Base-by-base conservation (phyloP, 163 green algal genomes). In the Scenedesmus sp. region DNA sequence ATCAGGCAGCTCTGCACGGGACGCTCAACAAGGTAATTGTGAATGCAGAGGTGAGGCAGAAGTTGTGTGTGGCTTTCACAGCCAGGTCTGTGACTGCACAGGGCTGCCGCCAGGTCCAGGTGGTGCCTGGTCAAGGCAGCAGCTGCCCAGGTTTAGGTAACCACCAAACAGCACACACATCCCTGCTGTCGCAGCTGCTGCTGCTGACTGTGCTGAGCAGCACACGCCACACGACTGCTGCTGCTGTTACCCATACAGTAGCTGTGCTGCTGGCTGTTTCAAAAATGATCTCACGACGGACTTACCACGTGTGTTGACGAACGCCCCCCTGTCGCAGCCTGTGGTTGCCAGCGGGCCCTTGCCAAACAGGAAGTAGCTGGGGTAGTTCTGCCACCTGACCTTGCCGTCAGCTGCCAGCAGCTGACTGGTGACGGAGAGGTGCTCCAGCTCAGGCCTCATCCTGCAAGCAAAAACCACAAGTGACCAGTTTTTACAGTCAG, bases 301-400 rank as follows among this genome's bases (percentile, higher is more conserved):
- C 85, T 49, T 89, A 96, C 94, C 94, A 3, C 81, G 87, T 16
- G 96, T 98, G 89, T 91, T 94, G 79, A 98, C 70, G 83, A 99
- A 98, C 6, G 95, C 97, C 85, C 97, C 97, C 68, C 96, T 95
- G 93, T 99, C 97, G 91, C 97, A 99, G 35, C 94, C 97, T 1
- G 97, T 98, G 49, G 96, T 97, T 51, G 97, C 95, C 26, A 99
- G 93, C 1, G 96, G 96, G 10, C 97, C 97, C 46, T 95, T 90
- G 22, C 90, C 61, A 40, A 99, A 92, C 46, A 97, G 80, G 90
- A 97, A 98, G 56, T 65, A 89, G 49, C 51, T 95, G 90, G 7
- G 96, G 40, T 81, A 98, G 89, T 35, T 95, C 88, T 33, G 85
- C 72, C 94, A 83, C 22, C 91, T 90, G 30, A 98, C 89, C 42